Base-by-base conservation (phyloP, 2,329 filamentous ascomycete genomes). In the Talaromyces sp. region DNA sequence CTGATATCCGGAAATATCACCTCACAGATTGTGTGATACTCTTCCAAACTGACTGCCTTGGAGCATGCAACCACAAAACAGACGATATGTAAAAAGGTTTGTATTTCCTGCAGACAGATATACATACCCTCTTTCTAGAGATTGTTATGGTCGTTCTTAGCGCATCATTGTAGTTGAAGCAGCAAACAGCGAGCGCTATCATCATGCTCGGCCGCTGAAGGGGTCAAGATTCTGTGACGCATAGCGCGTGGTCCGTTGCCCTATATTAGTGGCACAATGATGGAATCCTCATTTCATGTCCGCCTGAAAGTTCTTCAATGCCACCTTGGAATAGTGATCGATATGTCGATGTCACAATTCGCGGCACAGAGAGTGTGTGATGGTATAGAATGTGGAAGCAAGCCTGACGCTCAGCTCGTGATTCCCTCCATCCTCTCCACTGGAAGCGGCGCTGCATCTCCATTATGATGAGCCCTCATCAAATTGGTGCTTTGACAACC, bases 401-500 rank as follows among this genome's bases (percentile, higher is more conserved):
- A 35, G 5, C 37, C n/a, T 21, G 1, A 14, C 28, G 6, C 59
- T 42, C 48, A 44, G n/a, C 48, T 61, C 35, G 23, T 54, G 33
- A 54, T 55, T n/a, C 59, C 59, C 21, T 61, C 59, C 59, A 61
- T 61, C 14, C 59, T 61, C 48, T 57, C 35, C 16, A 61, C 37
- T 35, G 28, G 37, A 5, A 48, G 59, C 1, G 48, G 42, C 14
- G 46, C 11, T 28, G 11, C 23, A 61, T 18, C 48, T 54, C 44
- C 55, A 33, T 46, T 33, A 14, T 54, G 50, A 58, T 44, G 52
- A 14, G 28, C 4, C 18, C 18, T 55, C 39, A 42, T 50, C 8
- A 57, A 11, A 33, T 66, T 70, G 58, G 69, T 73, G 67, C 80
- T 82, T 67, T 88, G 88, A 75, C 95, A 99, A 0, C 93, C 93